Evolutionary conservation across 495 filamentous ascomycete genomes (phyloP), one percentile per base, ranked within the genome.

Genomic region (Bacidia rubella): DNA sequence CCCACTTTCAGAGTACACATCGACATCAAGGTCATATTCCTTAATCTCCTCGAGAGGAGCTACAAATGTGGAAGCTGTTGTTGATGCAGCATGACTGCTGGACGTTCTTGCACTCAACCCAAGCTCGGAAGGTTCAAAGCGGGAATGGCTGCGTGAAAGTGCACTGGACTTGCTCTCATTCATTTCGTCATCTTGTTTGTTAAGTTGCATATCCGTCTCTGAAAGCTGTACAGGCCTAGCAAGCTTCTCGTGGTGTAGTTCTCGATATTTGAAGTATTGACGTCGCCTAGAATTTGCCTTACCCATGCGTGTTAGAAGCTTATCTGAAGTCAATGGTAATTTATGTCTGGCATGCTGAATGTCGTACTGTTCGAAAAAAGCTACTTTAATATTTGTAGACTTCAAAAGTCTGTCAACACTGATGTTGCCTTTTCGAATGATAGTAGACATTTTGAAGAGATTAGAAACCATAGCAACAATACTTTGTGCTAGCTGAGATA

Each of bases 211-310:
- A 7, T 5, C 15, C 5, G 29, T 15, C 29, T 5, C 29, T 35
- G 29, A 35, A 15, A 15, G 5, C 29, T 35, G 29, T 7, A 15
- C 29, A 7, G 29, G 29, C 5, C 5, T 17, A 7, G 42, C 21
- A 17, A 72, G 57, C 54, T 68, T 71, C 15, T 51, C 41, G 46
- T 66, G 66, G 44, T 71, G 71, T 15, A 55, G 54, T 47, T 68
- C 55, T 11, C 67, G 57, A 40, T 74, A 74, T 40, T 53, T 62
- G 2, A 73, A 61, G 49, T 63, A 72, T 25, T 68, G 63, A 1
- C 69, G 67, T 24, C 70, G 56, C 19, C 60, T 57, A 3, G 66
- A 67, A 22, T 65, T 72, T 4, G 68, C 65, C 48, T 62, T 65
- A 2, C 70, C 70, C 3, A 74, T 62, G 12, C 67, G 57, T 11